phyloP scores from a whole-genome alignment of 176 grass and related monocot genomes.

The Luzula sylvatica region DNA sequence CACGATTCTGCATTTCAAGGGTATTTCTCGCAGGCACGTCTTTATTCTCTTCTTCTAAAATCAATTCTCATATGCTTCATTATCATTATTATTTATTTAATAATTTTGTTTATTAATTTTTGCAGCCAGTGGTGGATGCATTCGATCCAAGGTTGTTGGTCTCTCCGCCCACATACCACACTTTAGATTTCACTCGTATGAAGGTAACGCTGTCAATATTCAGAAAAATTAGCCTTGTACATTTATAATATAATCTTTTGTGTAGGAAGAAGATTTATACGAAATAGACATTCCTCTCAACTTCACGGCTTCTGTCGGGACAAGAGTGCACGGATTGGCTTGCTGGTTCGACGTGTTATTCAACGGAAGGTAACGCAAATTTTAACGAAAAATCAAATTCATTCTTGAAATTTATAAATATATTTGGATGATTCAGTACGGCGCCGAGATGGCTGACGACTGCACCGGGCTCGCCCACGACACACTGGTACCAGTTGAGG shows the following conservation, averaged over 20 bases:
- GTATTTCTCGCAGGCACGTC: slow-evolving; percentile 92
- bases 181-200: slow-evolving; percentile 69
- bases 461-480: slow-evolving; percentile 82
- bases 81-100: not conserved
- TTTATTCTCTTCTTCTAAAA: not conserved
- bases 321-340: slow-evolving; percentile 93
- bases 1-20: slow-evolving; percentile 80
- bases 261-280: slow-evolving; percentile 94
- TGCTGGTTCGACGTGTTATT: slow-evolving; percentile 99
- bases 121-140: slow-evolving; percentile 98
- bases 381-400: slow-evolving; percentile 1
- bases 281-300: slow-evolving; percentile 86
- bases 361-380: slow-evolving; percentile 49
- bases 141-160: slow-evolving; percentile 96
- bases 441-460: slow-evolving; percentile 96
- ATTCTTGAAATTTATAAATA: not conserved
- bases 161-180: slow-evolving; percentile 54
- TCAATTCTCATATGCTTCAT: not conserved
- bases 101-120: slow-evolving; percentile 6
- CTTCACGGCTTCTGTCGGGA: slow-evolving; percentile 77
- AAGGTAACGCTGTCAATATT: slow-evolving; percentile 47
- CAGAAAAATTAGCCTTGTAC: not conserved
- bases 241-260: slow-evolving; percentile 22
- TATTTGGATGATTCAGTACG: slow-evolving; percentile 36
- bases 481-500: slow-evolving; percentile 95